Evolutionary conservation across 441 rosid genomes (phyloP).

Genomic region (Adansonia grandidieri): DNA sequence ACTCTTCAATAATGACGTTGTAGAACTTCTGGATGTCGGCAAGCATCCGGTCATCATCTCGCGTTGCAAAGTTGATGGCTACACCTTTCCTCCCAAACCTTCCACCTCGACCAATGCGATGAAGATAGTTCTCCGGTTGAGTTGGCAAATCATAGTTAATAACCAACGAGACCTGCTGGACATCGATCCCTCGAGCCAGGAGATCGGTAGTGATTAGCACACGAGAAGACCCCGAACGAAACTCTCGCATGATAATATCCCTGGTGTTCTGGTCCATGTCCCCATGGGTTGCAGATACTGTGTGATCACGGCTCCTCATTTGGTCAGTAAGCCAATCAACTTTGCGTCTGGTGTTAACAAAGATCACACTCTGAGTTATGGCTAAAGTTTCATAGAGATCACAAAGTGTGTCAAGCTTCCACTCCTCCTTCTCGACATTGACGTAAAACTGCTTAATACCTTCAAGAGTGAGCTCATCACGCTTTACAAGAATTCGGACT

Average conservation of each 20-base stretch:
- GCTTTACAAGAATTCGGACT: constrained; percentile 23
- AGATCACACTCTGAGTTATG: constrained; percentile 28
- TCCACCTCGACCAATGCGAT: constrained; percentile 28
- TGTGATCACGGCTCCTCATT: constrained; percentile 28
- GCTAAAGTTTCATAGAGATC: constrained; percentile 28
- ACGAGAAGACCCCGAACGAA: constrained; percentile 26
- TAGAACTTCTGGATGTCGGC: constrained; percentile 29
- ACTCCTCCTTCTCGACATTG: constrained; percentile 28
- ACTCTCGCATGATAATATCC: constrained; percentile 29
- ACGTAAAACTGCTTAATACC: constrained; percentile 26
- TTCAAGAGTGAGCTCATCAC: constrained; percentile 20
- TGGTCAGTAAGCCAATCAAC: constrained; percentile 32
- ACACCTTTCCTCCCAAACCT: constrained; percentile 29
- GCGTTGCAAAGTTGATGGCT: constrained; percentile 17
- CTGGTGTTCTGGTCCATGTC: constrained; percentile 32
- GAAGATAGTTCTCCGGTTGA: constrained; percentile 31
- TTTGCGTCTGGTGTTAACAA: constrained; percentile 33
- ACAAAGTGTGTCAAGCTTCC: constrained; percentile 28
- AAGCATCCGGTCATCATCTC: constrained; percentile 27
- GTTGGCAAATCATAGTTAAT: constrained; percentile 32
- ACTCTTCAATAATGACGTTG: constrained; percentile 23
- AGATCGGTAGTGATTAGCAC: constrained; percentile 36
- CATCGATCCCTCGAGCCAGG: constrained; percentile 27
- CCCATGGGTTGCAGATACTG: constrained; percentile 30
- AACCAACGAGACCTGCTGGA: constrained; percentile 31